Conservation (phyloP, 73 alveolate genomes). For the Tetrahymena malaccensis region DNA sequence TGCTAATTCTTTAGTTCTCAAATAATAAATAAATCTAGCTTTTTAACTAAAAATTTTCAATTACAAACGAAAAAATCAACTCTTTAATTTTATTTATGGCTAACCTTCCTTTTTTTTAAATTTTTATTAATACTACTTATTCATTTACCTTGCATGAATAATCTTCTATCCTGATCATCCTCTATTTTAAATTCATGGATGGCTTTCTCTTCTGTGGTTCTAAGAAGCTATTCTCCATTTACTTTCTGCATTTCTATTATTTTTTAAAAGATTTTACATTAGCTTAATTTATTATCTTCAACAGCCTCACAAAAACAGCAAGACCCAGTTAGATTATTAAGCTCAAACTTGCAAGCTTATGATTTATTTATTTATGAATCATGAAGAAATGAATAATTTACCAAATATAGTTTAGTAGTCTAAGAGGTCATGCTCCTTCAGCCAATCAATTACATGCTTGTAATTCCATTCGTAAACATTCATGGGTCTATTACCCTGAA, state of each 20-base stretch:
- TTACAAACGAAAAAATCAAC: too few species aligned
- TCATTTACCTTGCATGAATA: not conserved
- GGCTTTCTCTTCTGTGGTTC: not conserved
- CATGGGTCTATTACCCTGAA: not conserved
- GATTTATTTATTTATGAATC: too few species aligned
- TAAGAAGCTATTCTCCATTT: not conserved
- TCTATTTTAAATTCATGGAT: not conserved
- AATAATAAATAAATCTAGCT: too few species aligned
- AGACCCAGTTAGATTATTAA: not conserved
- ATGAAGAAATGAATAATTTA: not conserved
- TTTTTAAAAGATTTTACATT: not conserved
- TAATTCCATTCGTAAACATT: not conserved
- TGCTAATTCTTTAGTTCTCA: too few species aligned
- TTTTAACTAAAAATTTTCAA: too few species aligned
- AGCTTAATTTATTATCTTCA: not conserved
- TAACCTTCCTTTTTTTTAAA: too few species aligned
- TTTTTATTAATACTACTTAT: not conserved
- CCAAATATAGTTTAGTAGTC: not conserved
- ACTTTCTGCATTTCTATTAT: not conserved
- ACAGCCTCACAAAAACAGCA: too few species aligned
- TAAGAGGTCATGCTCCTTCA: not conserved
- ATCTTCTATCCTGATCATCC: not conserved
- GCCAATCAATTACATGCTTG: not conserved
- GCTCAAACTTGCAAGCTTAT: not conserved
- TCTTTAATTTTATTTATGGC: too few species aligned